Evolutionary conservation across 2,329 filamentous ascomycete species (phyloP).

Genomic region (Fusarium buharicum): DNA sequence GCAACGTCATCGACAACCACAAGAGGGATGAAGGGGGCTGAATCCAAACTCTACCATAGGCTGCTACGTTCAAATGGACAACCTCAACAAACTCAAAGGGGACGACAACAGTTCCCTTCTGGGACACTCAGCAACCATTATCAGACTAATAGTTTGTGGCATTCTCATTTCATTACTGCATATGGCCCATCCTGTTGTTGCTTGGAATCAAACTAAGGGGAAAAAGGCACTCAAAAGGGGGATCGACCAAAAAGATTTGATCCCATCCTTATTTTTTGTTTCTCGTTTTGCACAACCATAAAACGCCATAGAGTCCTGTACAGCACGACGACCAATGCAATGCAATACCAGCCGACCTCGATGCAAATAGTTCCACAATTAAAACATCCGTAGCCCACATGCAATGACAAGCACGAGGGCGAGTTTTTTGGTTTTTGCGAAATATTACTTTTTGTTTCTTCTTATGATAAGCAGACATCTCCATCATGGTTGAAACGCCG

Average conservation of each 20-base stretch:
- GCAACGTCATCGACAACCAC: conserved; percentile 31
- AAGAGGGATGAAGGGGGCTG: conserved; percentile 7
- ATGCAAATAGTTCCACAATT: conserved; percentile 52
- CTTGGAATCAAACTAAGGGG: conserved; percentile 28
- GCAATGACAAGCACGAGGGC: conserved; percentile 24
- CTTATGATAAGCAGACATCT: conserved; percentile 42
- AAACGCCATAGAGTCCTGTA: conserved; percentile 46
- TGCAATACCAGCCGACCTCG: conserved; percentile 45
- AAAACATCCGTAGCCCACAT: conserved; percentile 44
- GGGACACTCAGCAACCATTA: not conserved
- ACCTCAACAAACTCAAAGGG: conserved; percentile 21
- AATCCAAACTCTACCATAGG: conserved; percentile 13
- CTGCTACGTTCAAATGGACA: conserved; percentile 13
- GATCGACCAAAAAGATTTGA: conserved; percentile 14
- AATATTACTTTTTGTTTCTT: conserved; percentile 47
- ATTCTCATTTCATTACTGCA: conserved; percentile 41
- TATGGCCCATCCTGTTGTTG: conserved; percentile 32
- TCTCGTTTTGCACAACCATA: conserved; percentile 41
- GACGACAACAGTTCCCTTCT: conserved; percentile 1
- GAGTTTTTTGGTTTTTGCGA: conserved; percentile 35
- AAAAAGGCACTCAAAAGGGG: conserved; percentile 21
- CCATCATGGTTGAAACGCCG: conserved; percentile 42
- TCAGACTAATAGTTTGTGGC: conserved; percentile 3
- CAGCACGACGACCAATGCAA: conserved; percentile 46
- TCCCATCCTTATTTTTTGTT: conserved; percentile 13